These are phyloP conservation scores for Seminavis robusta DNA, from an alignment of 108 stramenopile species.

Conservation along the genomic window DNA sequence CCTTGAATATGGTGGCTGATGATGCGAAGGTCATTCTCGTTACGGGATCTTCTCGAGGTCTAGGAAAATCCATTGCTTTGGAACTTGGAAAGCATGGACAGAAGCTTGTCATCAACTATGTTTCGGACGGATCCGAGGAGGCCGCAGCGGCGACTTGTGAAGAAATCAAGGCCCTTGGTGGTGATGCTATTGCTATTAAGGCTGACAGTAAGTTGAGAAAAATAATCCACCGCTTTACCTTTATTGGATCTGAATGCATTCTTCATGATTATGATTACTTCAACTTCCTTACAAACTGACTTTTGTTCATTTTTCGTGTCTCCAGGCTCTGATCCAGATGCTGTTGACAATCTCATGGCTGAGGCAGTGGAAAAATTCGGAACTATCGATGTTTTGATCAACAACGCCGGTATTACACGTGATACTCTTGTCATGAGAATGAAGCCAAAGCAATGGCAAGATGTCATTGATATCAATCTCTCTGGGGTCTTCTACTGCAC, in stretches of 20 bases:
- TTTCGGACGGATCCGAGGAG: conserved; percentile 71
- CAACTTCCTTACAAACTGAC: no score
- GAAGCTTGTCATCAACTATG: conserved; percentile 95
- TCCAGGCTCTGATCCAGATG: conserved; percentile 65
- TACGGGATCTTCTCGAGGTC: conserved; percentile 93
- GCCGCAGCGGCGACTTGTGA: conserved; percentile 80
- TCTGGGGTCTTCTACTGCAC: conserved; percentile 95
- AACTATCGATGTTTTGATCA: conserved; percentile 87
- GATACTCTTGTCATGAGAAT: conserved; percentile 93
- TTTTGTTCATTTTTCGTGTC: neutral
- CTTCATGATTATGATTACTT: neutral
- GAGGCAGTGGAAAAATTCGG: conserved; percentile 75
- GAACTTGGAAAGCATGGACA: conserved; percentile 86
- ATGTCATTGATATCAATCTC: conserved; percentile 94
- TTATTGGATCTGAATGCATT: no score
- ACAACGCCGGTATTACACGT: conserved; percentile 96
- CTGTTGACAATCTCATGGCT: conserved; percentile 79
- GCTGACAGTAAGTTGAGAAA: conserved; percentile 73
- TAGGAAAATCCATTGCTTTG: conserved; percentile 90
- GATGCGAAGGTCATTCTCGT: conserved; percentile 85
- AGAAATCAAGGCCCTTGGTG: conserved; percentile 75
- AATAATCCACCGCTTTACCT: neutral
- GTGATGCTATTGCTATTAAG: conserved; percentile 82
- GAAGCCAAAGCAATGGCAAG: conserved; percentile 93
- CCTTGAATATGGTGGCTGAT: conserved; percentile 74